Conservation (phyloP, 768 basidiomycete genomes). For the Strobilomyces dryophilus region DNA sequence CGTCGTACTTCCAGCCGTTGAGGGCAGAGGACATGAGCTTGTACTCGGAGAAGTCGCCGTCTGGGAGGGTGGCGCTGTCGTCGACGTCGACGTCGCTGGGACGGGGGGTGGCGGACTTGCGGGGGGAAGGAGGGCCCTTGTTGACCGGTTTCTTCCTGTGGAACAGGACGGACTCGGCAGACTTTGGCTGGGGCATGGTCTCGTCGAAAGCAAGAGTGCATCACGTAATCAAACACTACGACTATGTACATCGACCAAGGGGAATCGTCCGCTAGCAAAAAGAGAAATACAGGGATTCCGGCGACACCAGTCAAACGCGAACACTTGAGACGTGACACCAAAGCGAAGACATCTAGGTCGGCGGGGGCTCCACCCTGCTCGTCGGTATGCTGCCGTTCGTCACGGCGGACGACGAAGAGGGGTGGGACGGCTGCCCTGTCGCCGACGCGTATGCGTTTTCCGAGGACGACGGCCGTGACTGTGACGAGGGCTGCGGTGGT, state of each 20-base stretch:
- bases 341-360: conserved; percentile 25
- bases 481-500: conserved; percentile 33
- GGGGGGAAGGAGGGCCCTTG: conserved; percentile 25
- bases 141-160: conserved; percentile 55
- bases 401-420: conserved; percentile 29
- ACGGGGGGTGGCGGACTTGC: conserved; percentile 37
- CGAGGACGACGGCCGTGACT: conserved; percentile 58
- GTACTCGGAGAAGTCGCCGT: conserved; percentile 70
- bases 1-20: conserved; percentile 88
- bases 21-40: conserved; percentile 73
- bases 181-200: conserved; percentile 26
- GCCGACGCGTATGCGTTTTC: conserved; percentile 52
- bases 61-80: conserved; percentile 53
- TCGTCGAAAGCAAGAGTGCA: conserved; percentile 7
- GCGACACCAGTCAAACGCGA: conserved; percentile 13
- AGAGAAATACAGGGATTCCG: conserved; percentile 21
- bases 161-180: conserved; percentile 53
- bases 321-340: neutral
- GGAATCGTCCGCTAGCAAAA: conserved; percentile 24
- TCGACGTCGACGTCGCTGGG: conserved; percentile 44
- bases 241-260: conserved; percentile 30
- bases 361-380: conserved; percentile 41
- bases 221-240: conserved; percentile 24
- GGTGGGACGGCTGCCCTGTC: conserved; percentile 31
- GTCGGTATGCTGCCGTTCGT: conserved; percentile 37